Percentiles rank a stretch among this genome's conserved stretches.
Evolutionary conservation across 768 basidiomycete species (phyloP).

Genomic region (Pleurotus salmoneostramineus): DNA sequence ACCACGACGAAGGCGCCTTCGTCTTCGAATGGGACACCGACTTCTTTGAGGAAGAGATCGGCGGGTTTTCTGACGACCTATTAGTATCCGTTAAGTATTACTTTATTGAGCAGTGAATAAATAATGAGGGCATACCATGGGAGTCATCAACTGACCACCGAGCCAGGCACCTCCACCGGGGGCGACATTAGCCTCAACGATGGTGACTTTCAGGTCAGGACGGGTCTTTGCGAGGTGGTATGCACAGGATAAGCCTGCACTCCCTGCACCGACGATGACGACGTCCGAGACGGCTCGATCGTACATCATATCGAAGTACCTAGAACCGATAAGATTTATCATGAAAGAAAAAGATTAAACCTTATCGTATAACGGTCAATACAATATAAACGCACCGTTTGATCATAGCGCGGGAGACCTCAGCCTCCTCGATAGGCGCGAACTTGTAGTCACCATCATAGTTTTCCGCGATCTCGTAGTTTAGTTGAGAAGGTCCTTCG

Average conservation of each 20-base stretch:
- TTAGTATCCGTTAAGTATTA: background rate
- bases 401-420: constrained; percentile 76
- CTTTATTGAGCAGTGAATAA: no score
- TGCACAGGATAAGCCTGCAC: constrained; percentile 67
- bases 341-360: no score
- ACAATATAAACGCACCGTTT: constrained; percentile 38
- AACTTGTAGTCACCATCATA: constrained; percentile 66
- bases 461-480: constrained; percentile 36
- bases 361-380: no score
- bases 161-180: constrained; percentile 80
- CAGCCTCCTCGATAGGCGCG: constrained; percentile 72
- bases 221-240: constrained; percentile 65
- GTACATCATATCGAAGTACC: constrained; percentile 74
- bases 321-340: constrained; percentile 17
- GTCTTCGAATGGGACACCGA: constrained; percentile 74
- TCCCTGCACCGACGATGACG: constrained; percentile 73
- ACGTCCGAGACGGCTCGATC: constrained; percentile 74
- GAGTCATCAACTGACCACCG: constrained; percentile 74
- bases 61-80: constrained; percentile 79
- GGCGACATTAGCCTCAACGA: constrained; percentile 77
- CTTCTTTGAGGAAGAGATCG: constrained; percentile 62
- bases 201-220: constrained; percentile 57
- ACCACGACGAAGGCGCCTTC: constrained; percentile 77
- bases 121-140: constrained; percentile 47
- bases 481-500: constrained; percentile 1